phyloP scores from a whole-genome alignment of 495 filamentous ascomycete genomes.

The Aspergillus sclerotiicarbonarius region DNA sequence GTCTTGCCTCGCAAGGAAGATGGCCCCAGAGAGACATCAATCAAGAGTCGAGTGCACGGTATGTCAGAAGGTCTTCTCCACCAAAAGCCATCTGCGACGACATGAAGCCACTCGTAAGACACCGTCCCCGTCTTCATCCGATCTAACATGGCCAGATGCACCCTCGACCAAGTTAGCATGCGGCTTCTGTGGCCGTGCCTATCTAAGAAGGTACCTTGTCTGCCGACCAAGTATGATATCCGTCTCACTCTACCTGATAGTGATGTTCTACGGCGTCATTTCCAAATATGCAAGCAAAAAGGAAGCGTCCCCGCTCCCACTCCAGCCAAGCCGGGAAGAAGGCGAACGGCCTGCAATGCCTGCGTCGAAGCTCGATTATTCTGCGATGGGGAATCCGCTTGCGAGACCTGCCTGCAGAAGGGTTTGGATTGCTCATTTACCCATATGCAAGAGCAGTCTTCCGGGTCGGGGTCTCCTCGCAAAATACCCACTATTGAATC shows the following conservation, averaged over 20 bases:
- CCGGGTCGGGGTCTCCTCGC: too few relatives aligned
- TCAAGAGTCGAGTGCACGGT: neutral
- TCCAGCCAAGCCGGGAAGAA: neutral
- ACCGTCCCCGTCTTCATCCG: neutral
- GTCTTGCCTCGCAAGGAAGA: neutral
- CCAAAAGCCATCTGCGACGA: constrained; percentile 3
- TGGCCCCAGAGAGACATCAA: neutral
- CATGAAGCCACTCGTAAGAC: constrained; percentile 8
- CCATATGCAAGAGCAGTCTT: neutral
- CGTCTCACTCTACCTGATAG: neutral
- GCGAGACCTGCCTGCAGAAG: constrained; percentile 3
- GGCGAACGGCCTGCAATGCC: constrained; percentile 2
- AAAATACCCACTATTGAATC: too few relatives aligned
- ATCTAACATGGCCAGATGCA: neutral
- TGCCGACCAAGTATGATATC: too few relatives aligned
- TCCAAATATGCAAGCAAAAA: constrained; percentile 1
- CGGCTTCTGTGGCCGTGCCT: neutral
- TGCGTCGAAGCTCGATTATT: neutral
- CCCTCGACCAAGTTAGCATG: neutral
- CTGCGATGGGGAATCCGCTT: constrained; percentile 7
- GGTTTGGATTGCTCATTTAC: neutral
- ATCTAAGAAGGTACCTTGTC: constrained; percentile 8
- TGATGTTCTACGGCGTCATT: constrained; percentile 8
- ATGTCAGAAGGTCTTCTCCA: neutral
- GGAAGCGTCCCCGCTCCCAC: neutral